Evolutionary conservation across 768 basidiomycete genomes (phyloP).

Genomic region (Suillus plorans): DNA sequence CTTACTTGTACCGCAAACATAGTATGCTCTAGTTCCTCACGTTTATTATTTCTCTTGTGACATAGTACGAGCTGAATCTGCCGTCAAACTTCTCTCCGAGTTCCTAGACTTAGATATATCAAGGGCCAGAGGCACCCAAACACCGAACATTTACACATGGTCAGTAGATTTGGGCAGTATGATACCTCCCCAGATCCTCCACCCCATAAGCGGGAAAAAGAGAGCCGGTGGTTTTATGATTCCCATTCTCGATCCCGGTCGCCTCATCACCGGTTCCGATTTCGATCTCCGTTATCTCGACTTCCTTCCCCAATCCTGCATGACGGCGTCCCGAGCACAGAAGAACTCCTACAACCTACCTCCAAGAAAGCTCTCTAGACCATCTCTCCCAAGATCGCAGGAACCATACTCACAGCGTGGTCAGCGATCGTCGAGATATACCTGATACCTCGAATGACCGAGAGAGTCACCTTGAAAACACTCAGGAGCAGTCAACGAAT

Average conservation of each 20-base stretch:
- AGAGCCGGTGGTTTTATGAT: conserved; percentile 27
- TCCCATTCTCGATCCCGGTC: conserved; percentile 25
- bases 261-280: conserved; percentile 23
- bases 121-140: conserved; percentile 61
- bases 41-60: conserved; percentile 88
- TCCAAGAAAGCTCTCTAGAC: conserved; percentile 11
- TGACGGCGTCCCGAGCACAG: conserved; percentile 8
- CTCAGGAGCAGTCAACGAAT: not conserved
- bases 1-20: conserved; percentile 16
- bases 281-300: conserved; percentile 15
- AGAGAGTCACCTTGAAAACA: not conserved
- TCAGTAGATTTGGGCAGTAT: conserved; percentile 31
- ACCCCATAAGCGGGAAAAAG: conserved; percentile 16
- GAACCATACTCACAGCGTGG: conserved; percentile 7
- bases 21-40: conserved; percentile 70
- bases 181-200: no score
- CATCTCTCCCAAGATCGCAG: not conserved
- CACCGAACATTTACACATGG: conserved; percentile 93
- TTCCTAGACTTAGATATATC: conserved; percentile 79
- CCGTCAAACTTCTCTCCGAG: conserved; percentile 80
- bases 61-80: conserved; percentile 85
- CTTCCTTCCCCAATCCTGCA: not conserved
- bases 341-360: conserved; percentile 4
- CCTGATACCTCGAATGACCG: not conserved
- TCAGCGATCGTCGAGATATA: conserved; percentile 4